Percentiles rank a stretch among this genome's conserved stretches.
Conservation (phyloP, 2,329 filamentous ascomycete genomes). For the Rhynchosporium secalis region DNA sequence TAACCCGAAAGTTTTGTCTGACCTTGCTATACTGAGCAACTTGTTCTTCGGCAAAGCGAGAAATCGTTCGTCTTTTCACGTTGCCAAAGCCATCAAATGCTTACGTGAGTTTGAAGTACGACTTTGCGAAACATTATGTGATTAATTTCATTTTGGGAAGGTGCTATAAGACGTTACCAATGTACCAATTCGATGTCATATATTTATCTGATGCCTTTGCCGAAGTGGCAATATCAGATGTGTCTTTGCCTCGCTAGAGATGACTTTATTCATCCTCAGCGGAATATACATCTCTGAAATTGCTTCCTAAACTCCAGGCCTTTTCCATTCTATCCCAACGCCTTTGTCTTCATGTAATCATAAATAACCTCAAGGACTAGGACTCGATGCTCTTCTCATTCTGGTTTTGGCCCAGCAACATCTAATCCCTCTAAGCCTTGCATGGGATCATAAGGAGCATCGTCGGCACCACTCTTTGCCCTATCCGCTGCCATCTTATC, state of each 20-base stretch:
- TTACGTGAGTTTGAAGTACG: too few relatives aligned
- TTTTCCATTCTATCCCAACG: constrained; percentile 26
- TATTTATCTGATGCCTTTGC: too few relatives aligned
- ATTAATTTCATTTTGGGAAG: too few relatives aligned
- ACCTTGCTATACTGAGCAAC: neutral
- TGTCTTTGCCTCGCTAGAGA: too few relatives aligned
- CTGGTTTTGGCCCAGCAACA: constrained; percentile 85
- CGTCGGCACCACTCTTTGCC: constrained; percentile 51
- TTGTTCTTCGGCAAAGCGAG: too few relatives aligned
- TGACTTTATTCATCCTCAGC: too few relatives aligned
- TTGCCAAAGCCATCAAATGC: too few relatives aligned
- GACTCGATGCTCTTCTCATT: constrained; percentile 46
- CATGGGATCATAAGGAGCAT: constrained; percentile 79
- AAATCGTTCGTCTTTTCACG: too few relatives aligned
- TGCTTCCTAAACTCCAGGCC: constrained; percentile 16
- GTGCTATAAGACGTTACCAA: too few relatives aligned
- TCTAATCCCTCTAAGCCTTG: constrained; percentile 91
- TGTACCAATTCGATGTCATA: too few relatives aligned
- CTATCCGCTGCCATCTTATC: constrained; percentile 64
- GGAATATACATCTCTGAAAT: neutral
- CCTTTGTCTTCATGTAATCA: constrained; percentile 25
- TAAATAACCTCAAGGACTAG: neutral
- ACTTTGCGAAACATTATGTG: too few relatives aligned
- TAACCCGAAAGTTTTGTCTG: neutral
- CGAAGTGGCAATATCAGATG: too few relatives aligned